Base-by-base conservation (phyloP, 2,329 filamentous ascomycete genomes). In the Tolypocladium amazonense region DNA sequence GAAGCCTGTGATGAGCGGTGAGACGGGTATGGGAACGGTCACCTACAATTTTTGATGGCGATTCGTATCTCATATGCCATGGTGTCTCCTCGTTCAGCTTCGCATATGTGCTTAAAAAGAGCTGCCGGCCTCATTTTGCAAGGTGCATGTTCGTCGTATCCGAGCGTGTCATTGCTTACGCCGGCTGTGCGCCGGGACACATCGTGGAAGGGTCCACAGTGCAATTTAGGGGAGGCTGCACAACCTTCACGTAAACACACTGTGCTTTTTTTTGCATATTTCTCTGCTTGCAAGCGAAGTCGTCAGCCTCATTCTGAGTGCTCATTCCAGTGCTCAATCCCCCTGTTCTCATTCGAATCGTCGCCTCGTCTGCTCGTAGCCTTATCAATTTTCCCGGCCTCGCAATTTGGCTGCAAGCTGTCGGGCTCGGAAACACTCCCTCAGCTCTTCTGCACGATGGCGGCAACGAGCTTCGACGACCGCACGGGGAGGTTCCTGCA, bases 401-500 rank as follows among this genome's bases (percentile, higher is more conserved):
- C 30, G 11, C 30, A 35, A 35, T 23, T 23, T 8, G 50, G 50
- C 30, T 53, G 50, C 9, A 53, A 23, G 20, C 30, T 53, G 50
- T 30, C 47, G 9, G 30, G 2, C 8, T 23, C 20, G 3, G 11
- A 23, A 20, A 53, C 27, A 35, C 50, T 7, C 30, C 50, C 4
- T 23, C 30, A n/a, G 27, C 15, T 27, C 12, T 23, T 33, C 18
- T 52, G 33, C 56, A 55, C 30, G 20, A 65, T 64, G 65, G 56
- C 62, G n/a, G 25, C 45, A 7, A 18, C 37, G 0, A 70, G 72
- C 20, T 85, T 83, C 59, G 67, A 77, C 11, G 63, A 69, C 39
- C 73, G 71, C 56, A 80, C 81, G 0, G 66, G 72, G 38, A 70
- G 67, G 2, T 85, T 85, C 64, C 64, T 84, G 37, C 63, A 69